These are phyloP conservation scores for Comarum palustre DNA, from an alignment of 306 rosid species.

Conservation along the genomic window DNA sequence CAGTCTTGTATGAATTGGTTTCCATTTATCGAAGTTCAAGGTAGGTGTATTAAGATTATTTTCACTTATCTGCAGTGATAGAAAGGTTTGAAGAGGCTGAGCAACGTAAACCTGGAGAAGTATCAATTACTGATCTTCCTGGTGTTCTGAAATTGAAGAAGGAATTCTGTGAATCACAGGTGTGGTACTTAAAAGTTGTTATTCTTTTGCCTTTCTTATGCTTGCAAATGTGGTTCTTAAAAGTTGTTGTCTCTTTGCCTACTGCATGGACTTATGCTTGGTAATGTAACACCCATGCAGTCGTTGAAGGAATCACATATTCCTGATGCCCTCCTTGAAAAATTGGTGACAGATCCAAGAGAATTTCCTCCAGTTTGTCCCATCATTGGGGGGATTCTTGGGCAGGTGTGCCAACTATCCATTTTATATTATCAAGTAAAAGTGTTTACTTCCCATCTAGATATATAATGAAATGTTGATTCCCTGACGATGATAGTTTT, in stretches of 20 bases:
- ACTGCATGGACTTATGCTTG: slow-evolving; percentile 13
- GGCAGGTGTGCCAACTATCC: slow-evolving; percentile 57
- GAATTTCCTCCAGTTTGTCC: slow-evolving; percentile 99
- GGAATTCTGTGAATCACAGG: slow-evolving; percentile 73
- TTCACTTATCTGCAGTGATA: slow-evolving; percentile 46
- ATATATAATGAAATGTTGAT: background rate
- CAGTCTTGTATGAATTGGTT: background rate
- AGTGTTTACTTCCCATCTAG: background rate
- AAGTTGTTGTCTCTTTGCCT: slow-evolving; percentile 4
- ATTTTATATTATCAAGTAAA: background rate
- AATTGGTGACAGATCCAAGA: slow-evolving; percentile 49
- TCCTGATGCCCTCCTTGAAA: slow-evolving; percentile 67
- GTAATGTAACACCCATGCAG: slow-evolving; percentile 38
- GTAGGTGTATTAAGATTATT: background rate
- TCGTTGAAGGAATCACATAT: slow-evolving; percentile 65
- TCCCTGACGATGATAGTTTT: slow-evolving; percentile 1
- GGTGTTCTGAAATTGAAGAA: slow-evolving; percentile 60
- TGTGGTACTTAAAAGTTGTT: slow-evolving; percentile 24
- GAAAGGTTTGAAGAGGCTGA: slow-evolving; percentile 78
- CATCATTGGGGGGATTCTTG: slow-evolving; percentile 84
- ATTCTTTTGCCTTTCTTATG: background rate
- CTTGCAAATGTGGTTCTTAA: slow-evolving; percentile 21
- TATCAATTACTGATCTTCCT: slow-evolving; percentile 64
- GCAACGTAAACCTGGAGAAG: slow-evolving; percentile 60
- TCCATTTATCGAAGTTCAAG: background rate